Evolutionary conservation across 768 basidiomycete species (phyloP).

Genomic region (Rhodotorula taiwanensis): DNA sequence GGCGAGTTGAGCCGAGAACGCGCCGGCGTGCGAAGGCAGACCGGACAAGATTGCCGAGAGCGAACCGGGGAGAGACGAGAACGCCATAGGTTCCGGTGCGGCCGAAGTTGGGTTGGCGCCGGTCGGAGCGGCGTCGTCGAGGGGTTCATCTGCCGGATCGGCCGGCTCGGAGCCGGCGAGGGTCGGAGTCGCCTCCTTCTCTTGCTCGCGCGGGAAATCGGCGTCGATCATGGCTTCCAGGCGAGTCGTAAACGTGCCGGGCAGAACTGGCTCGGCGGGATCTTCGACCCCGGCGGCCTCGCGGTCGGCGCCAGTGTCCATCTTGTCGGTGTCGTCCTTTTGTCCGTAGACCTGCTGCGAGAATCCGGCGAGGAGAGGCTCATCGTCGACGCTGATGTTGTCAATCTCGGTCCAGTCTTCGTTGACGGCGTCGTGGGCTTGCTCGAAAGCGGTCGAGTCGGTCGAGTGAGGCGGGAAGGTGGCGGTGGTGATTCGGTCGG

Average conservation of each 20-base stretch:
- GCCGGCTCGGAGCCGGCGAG: too few relatives aligned
- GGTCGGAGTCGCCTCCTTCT: background rate
- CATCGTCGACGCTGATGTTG: background rate
- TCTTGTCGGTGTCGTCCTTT: too few relatives aligned
- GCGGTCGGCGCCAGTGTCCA: background rate
- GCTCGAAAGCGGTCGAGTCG: background rate
- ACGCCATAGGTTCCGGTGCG: background rate
- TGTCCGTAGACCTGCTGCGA: too few relatives aligned
- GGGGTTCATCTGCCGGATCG: background rate
- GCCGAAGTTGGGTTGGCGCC: too few relatives aligned
- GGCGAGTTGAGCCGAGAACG: background rate
- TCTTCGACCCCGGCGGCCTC: background rate
- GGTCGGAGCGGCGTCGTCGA: too few relatives aligned
- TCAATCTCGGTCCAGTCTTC: background rate
- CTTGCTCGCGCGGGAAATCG: background rate
- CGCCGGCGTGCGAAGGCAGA: too few relatives aligned
- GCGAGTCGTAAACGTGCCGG: background rate
- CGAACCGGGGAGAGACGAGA: background rate
- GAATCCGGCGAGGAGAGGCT: too few relatives aligned
- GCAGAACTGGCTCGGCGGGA: conserved; percentile 1
- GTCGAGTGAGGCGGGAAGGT: too few relatives aligned
- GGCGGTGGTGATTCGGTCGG: too few relatives aligned
- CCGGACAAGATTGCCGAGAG: background rate
- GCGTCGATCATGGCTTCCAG: background rate
- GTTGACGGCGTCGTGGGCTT: too few relatives aligned